Conservation (phyloP, 345 rosid genomes). For the Citrus glauca region DNA sequence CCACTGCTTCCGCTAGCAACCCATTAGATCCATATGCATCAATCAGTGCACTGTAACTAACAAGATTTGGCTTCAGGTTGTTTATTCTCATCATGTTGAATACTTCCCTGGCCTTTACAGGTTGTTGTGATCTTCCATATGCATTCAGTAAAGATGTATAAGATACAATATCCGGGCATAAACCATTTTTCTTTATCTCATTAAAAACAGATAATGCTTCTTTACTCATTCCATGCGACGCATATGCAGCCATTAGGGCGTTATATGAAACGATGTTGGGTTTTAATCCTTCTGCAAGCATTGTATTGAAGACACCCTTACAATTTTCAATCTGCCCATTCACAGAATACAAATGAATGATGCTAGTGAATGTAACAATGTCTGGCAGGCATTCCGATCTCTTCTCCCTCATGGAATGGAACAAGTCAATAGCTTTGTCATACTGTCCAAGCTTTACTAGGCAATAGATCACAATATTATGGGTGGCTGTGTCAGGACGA, state of each 20-base stretch:
- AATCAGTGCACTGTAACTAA: constrained; percentile 76
- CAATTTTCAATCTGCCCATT: constrained; percentile 77
- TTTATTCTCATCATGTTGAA: constrained; percentile 68
- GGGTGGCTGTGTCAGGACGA: constrained; percentile 80
- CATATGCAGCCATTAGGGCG: constrained; percentile 77
- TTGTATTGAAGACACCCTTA: constrained; percentile 59
- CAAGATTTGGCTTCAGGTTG: constrained; percentile 68
- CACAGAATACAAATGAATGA: constrained; percentile 69
- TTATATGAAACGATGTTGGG: constrained; percentile 82
- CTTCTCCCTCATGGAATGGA: constrained; percentile 82
- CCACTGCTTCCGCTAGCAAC: constrained; percentile 71
- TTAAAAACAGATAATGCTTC: constrained; percentile 72
- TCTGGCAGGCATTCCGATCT: constrained; percentile 67
- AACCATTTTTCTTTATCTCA: constrained; percentile 58
- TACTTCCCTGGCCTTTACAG: constrained; percentile 68
- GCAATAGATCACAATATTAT: constrained; percentile 78
- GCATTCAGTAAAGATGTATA: constrained; percentile 83
- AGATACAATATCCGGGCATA: constrained; percentile 76
- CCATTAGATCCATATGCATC: constrained; percentile 94
- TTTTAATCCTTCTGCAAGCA: constrained; percentile 83
- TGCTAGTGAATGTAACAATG: constrained; percentile 75
- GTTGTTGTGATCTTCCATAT: constrained; percentile 82
- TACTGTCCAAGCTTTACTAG: constrained; percentile 68
- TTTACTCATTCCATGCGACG: constrained; percentile 75
- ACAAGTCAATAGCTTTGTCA: constrained; percentile 62